Base-by-base conservation (phyloP, 768 basidiomycete species). In the Hericium erinaceus region DNA sequence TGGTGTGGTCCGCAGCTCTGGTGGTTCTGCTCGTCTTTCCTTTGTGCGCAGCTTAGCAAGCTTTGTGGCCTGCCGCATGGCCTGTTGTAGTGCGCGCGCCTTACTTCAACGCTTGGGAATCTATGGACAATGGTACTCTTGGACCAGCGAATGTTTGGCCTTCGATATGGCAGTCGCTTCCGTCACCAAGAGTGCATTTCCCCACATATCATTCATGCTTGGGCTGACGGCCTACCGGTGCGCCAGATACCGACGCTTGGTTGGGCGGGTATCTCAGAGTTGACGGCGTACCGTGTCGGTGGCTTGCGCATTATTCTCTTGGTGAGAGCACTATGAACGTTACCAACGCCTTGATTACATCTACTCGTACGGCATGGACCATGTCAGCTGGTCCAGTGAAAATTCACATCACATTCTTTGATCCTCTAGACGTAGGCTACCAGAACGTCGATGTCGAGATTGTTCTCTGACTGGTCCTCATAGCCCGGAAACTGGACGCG, bases 61-160 rank as follows among this genome's bases (percentile, higher is more conserved):
- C n/a, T 46, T 20, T 46, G 44, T 46, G 44, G 44, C 44, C 44
- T 18, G 44, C 52, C 28, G 37, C 52, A 8, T 73, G 83, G 51
- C 85, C 85, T 20, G 77, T 87, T 28, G 85, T 83, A 11, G 84
- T 85, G 15, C 77, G 82, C 46, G 73, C 80, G 2, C 85, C 84
- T 1, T 88, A 86, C 63, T 67, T 89, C 37, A 83, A 80, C 18
- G 77, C 80, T 1, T 87, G 84, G 85, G 75, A 87, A 15, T 70
- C 79, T 0, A 84, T 68, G 46, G 68, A 67, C 0, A 39, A 60
- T 4, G 70, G 70, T 0, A 67, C 67, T 1, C 67, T 68, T n/a
- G 33, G 33, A 33, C 56, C 70, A 26, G 74, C 75, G 59, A 79
- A 72, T 46, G 81, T 67, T 28, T 86, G 84, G 83, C 80, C 85